Percentiles rank a stretch among this genome's conserved stretches.
phyloP scores from a whole-genome alignment of 2,329 filamentous ascomycete species.

The Fusarium fujikuroi region DNA sequence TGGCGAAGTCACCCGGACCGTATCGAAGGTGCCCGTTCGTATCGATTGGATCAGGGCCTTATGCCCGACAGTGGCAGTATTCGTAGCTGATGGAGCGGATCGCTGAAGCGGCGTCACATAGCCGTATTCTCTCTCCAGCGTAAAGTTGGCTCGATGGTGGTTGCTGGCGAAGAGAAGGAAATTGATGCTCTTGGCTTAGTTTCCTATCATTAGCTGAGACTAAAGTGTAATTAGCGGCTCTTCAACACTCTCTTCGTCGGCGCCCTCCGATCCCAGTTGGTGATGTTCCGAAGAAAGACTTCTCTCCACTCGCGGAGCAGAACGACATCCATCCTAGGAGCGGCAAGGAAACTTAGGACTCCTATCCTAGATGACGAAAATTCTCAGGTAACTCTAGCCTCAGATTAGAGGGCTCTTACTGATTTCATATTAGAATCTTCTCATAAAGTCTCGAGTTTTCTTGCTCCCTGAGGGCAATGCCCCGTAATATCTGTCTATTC shows the following conservation, averaged over 20 bases:
- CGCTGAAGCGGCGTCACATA: conserved; percentile 13
- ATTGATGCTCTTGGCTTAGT: conserved; percentile 19
- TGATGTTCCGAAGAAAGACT: background rate
- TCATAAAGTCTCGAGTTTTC: background rate
- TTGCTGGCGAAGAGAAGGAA: background rate
- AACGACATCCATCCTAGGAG: background rate
- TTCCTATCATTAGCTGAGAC: background rate
- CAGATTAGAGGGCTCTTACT: background rate
- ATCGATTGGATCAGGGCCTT: no score
- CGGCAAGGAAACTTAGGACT: background rate
- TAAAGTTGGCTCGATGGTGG: background rate
- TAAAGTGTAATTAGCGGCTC: conserved; percentile 11
- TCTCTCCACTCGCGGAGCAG: conserved; percentile 6
- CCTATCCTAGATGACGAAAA: background rate
- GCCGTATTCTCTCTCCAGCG: conserved; percentile 3
- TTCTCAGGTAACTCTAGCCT: background rate
- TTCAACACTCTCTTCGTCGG: conserved; percentile 7
- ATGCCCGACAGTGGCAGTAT: background rate
- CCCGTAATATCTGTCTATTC: conserved; percentile 5
- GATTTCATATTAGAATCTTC: background rate
- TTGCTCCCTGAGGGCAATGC: background rate
- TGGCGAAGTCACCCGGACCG: no score
- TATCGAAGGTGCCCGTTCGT: no score
- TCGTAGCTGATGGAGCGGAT: conserved; percentile 9
- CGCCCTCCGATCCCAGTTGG: conserved; percentile 25